Percentiles rank a stretch among this genome's conserved stretches.
Evolutionary conservation across 176 grass and related monocot species (phyloP).

Genomic region (Stipa capillata): DNA sequence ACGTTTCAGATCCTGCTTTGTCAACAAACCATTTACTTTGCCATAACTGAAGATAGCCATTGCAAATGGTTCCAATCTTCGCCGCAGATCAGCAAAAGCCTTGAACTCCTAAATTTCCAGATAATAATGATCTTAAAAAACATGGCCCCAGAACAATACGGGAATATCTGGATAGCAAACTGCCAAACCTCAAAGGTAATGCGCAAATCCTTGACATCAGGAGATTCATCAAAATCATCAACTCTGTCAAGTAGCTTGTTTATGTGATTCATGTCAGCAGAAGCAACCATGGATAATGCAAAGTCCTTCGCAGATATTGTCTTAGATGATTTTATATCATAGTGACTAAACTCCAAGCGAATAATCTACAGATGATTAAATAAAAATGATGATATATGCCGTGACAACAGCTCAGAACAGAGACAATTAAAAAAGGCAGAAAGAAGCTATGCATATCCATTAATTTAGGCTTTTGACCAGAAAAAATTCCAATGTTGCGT

Average conservation of each 20-base stretch:
- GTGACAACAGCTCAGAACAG: neutral
- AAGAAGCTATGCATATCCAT: neutral
- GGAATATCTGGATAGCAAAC: neutral
- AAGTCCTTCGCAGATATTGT: constrained; percentile 91
- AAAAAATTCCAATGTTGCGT: neutral
- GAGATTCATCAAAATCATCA: constrained; percentile 53
- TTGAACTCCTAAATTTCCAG: constrained; percentile 69
- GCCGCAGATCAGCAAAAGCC: constrained; percentile 78
- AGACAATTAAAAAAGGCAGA: neutral
- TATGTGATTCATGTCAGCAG: constrained; percentile 84
- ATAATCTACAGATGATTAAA: constrained; percentile 52
- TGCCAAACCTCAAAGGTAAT: constrained; percentile 80
- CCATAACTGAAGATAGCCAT: constrained; percentile 90
- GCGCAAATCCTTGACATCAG: constrained; percentile 51
- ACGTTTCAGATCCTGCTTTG: constrained; percentile 81
- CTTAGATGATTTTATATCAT: constrained; percentile 72
- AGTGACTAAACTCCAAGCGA: constrained; percentile 85
- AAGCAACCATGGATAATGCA: constrained; percentile 95
- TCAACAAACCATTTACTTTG: constrained; percentile 90
- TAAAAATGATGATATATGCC: neutral
- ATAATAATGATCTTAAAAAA: neutral
- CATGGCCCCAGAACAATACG: neutral
- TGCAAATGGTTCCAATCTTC: constrained; percentile 69
- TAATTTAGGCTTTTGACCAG: no score
- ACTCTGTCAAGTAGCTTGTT: constrained; percentile 81